Conservation (phyloP, 441 rosid genomes). For the Jatropha multifida region DNA sequence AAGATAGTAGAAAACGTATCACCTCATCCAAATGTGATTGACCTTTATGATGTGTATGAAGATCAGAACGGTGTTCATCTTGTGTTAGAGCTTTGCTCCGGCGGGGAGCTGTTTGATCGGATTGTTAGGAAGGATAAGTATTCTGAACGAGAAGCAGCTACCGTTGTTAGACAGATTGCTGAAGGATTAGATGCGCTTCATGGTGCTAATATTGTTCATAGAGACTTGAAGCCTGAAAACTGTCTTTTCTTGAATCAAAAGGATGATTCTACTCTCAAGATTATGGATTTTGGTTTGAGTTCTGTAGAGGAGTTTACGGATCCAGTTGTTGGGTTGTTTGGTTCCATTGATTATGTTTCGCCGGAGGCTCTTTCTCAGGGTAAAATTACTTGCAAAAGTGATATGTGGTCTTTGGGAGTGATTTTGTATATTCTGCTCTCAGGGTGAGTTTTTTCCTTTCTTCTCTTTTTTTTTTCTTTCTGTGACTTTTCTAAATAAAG, state of each 20-base stretch:
- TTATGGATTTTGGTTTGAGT: conserved; percentile 77
- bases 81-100: conserved; percentile 65
- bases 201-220: conserved; percentile 54
- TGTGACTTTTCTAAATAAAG: not conserved
- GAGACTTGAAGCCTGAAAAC: conserved; percentile 78
- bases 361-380: conserved; percentile 75
- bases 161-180: conserved; percentile 61
- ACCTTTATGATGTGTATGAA: conserved; percentile 66
- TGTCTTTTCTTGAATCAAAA: conserved; percentile 52
- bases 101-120: conserved; percentile 65
- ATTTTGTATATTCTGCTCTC: conserved; percentile 67
- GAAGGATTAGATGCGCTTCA: conserved; percentile 55
- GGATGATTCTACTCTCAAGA: conserved; percentile 61
- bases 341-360: conserved; percentile 72
- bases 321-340: conserved; percentile 74
- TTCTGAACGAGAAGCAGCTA: conserved; percentile 54
- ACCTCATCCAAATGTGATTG: conserved; percentile 64
- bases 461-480: too few relatives aligned
- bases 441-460: conserved; percentile 36
- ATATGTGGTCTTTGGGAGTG: conserved; percentile 77
- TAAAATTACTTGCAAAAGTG: conserved; percentile 50
- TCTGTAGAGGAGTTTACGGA: conserved; percentile 72
- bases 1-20: conserved; percentile 65
- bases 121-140: conserved; percentile 53
- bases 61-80: conserved; percentile 68